Evolutionary conservation across 2,329 filamentous ascomycete species (phyloP).

Genomic region (Colletotrichum paranaense): DNA sequence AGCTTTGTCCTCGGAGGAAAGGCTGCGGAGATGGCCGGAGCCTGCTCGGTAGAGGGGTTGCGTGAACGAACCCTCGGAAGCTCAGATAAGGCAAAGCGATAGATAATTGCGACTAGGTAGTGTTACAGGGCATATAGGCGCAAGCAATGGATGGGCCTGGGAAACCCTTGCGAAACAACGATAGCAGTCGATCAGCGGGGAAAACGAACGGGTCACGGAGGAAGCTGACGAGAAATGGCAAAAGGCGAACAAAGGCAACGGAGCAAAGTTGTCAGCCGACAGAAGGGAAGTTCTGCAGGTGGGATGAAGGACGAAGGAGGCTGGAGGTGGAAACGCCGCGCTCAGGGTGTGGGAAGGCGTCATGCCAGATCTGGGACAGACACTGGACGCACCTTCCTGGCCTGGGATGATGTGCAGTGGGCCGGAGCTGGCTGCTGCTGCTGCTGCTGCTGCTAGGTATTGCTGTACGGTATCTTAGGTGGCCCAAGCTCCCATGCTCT

Average conservation of each 20-base stretch:
- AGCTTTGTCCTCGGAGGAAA: background rate
- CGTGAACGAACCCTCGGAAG: background rate
- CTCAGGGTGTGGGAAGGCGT: constrained; percentile 15
- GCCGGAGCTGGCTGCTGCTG: background rate
- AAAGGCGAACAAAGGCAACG: background rate
- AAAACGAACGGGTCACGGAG: background rate
- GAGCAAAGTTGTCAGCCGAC: background rate
- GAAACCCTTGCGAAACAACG: background rate
- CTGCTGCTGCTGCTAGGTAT: background rate
- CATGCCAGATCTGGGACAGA: constrained; percentile 16
- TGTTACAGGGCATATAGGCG: background rate
- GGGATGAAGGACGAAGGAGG: constrained; percentile 1
- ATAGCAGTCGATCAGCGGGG: background rate
- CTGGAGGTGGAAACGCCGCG: constrained; percentile 9
- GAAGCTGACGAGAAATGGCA: background rate
- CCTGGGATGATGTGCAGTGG: constrained; percentile 16
- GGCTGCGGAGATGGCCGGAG: background rate
- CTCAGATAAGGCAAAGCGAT: background rate
- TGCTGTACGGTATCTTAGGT: constrained; percentile 4
- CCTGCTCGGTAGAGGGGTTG: background rate
- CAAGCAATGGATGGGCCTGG: background rate
- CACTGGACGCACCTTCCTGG: background rate
- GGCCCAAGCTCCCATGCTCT: constrained; percentile 50
- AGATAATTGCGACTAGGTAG: background rate
- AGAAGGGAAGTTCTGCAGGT: background rate